Percentiles rank a stretch among this genome's conserved stretches.
Conservation (phyloP, 495 filamentous ascomycete species). For the Hypoxylon cercidicola region DNA sequence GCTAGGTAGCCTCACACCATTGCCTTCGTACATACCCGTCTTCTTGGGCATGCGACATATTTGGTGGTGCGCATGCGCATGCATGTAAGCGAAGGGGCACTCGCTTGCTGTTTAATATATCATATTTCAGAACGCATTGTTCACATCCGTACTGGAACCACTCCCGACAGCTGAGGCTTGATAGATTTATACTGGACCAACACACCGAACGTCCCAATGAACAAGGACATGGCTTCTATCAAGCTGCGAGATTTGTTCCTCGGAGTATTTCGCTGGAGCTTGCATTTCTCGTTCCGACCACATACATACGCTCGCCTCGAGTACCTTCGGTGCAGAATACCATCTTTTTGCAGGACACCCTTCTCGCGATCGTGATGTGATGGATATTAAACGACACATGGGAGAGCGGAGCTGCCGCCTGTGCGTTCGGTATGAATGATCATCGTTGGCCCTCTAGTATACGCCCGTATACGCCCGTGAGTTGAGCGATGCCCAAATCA, state of each 20-base stretch:
- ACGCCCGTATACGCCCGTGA: slow-evolving; percentile 10
- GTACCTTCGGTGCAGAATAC: slow-evolving; percentile 8
- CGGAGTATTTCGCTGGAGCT: slow-evolving; percentile 1
- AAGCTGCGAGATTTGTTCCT: neutral
- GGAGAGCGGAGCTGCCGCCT: neutral
- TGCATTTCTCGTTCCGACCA: neutral
- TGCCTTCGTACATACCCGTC: neutral
- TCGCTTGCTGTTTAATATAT: slow-evolving; percentile 23
- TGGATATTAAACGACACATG: slow-evolving; percentile 2
- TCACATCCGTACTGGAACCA: slow-evolving; percentile 14
- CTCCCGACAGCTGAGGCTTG: slow-evolving; percentile 11
- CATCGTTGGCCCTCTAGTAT: slow-evolving; percentile 2
- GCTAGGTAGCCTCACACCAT: slow-evolving; percentile 2
- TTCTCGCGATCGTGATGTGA: slow-evolving; percentile 6
- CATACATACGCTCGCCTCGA: neutral
- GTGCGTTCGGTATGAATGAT: neutral
- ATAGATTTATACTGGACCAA: slow-evolving; percentile 2
- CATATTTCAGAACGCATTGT: slow-evolving; percentile 37
- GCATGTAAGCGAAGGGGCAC: slow-evolving; percentile 22
- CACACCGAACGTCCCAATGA: slow-evolving; percentile 11
- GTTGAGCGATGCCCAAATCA: slow-evolving; percentile 11
- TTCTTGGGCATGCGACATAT: slow-evolving; percentile 8
- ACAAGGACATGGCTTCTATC: slow-evolving; percentile 3
- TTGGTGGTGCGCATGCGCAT: slow-evolving; percentile 5
- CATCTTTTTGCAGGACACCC: slow-evolving; percentile 1